phyloP scores from a whole-genome alignment of 345 rosid species.

The Citrus hindsii region DNA sequence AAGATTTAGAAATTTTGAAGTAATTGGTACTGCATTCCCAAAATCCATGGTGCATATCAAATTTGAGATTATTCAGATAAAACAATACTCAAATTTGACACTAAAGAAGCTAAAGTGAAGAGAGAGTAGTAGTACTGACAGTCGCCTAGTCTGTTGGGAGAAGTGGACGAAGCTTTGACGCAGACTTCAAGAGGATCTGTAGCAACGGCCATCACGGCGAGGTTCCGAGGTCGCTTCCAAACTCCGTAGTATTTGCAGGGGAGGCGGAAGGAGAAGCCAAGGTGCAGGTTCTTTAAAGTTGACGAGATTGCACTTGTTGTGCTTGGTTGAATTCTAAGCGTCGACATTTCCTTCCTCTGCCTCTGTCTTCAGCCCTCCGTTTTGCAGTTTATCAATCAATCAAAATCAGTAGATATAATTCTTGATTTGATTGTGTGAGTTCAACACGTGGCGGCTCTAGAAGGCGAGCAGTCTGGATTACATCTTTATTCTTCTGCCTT shows the following conservation, averaged over 20 bases:
- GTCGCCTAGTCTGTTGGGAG: conserved; percentile 81
- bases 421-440: too few species aligned
- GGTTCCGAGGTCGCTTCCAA: conserved; percentile 23
- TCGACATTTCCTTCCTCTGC: conserved; percentile 38
- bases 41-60: not conserved
- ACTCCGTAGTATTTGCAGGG: conserved; percentile 11
- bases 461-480: too few species aligned
- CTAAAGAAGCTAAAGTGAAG: not conserved
- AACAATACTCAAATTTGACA: not conserved
- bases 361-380: not conserved
- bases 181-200: conserved; percentile 61
- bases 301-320: conserved; percentile 46
- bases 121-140: conserved; percentile 41
- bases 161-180: conserved; percentile 76
- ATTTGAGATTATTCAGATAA: not conserved
- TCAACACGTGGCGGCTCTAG: not conserved
- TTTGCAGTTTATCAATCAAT: not conserved
- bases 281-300: conserved; percentile 35
- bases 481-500: too few species aligned
- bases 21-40: not conserved
- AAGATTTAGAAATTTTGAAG: not conserved
- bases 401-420: not conserved
- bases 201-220: conserved; percentile 41
- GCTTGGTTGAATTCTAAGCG: conserved; percentile 42
- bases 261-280: conserved; percentile 25